A percentile compares a stretch with the other conserved stretches of the same genome.
Evolutionary conservation across 768 basidiomycete genomes (phyloP).

Genomic region (Podaxis sp.): DNA sequence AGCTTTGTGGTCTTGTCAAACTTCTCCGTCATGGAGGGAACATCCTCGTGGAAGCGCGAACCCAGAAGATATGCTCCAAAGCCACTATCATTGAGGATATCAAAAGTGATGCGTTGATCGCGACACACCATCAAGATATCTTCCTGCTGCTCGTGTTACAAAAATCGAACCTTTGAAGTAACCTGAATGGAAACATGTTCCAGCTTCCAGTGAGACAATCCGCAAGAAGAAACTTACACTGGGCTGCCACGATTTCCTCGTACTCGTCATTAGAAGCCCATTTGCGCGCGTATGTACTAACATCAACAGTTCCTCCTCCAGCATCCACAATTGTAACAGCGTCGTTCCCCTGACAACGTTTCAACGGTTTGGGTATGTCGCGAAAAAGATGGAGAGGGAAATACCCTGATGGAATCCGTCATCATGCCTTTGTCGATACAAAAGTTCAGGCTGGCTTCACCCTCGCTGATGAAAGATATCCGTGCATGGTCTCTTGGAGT

Average conservation of each 20-base stretch:
- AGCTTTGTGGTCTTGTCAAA: constrained; percentile 21
- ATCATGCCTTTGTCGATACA: constrained; percentile 23
- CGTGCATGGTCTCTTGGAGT: constrained; percentile 28
- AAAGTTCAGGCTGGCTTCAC: constrained; percentile 51
- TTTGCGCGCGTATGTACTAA: constrained; percentile 44
- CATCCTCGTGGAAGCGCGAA: constrained; percentile 15
- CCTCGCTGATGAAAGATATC: constrained; percentile 48
- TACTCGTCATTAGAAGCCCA: constrained; percentile 15
- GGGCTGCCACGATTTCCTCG: constrained; percentile 40
- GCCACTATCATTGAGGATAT: not conserved
- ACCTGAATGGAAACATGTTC: constrained; percentile 21
- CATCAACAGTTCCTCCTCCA: constrained; percentile 57
- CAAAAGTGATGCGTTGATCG: too few species aligned
- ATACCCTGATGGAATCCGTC: constrained; percentile 11
- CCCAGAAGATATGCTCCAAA: constrained; percentile 10
- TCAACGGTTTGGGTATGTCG: not conserved
- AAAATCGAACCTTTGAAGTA: constrained; percentile 41
- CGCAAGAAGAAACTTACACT: constrained; percentile 22
- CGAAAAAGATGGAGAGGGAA: too few species aligned
- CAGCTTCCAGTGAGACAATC: not conserved
- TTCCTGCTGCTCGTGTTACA: constrained; percentile 34
- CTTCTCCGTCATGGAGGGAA: constrained; percentile 15
- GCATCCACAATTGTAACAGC: constrained; percentile 54
- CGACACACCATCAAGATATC: constrained; percentile 29
- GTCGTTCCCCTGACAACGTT: constrained; percentile 29